phyloP scores from a whole-genome alignment of 257 asterid species.

The Solanum etuberosum region DNA sequence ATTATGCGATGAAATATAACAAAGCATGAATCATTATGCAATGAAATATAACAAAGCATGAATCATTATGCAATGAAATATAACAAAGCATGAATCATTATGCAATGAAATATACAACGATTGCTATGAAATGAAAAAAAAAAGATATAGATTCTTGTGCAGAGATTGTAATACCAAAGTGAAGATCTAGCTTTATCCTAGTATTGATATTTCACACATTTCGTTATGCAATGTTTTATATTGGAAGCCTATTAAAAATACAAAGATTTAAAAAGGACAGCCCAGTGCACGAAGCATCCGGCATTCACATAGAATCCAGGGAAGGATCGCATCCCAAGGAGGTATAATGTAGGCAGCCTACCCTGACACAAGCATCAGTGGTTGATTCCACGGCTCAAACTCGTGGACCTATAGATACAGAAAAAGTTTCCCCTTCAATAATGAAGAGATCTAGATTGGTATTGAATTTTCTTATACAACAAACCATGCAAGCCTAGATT shows the following conservation, averaged over 20 bases:
- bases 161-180: not conserved
- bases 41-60: not conserved
- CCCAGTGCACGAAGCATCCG: not conserved
- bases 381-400: not conserved
- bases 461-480: not conserved
- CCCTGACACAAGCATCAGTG: not conserved
- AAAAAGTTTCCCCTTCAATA: not conserved
- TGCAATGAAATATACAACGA: not conserved
- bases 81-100: not conserved
- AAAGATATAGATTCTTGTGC: not conserved
- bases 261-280: not conserved
- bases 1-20: not conserved
- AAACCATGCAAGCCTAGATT: not conserved
- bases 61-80: not conserved
- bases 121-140: not conserved
- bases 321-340: not conserved
- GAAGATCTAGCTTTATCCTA: not conserved
- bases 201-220: not conserved
- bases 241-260: not conserved
- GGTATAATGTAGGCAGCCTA: not conserved
- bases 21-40: not conserved
- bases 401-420: not conserved
- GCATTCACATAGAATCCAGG: not conserved
- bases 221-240: not conserved
- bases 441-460: not conserved